A percentile compares a stretch with the other conserved stretches of the same genome.
phyloP scores from a whole-genome alignment of 2,329 filamentous ascomycete genomes.

The Huntiella decipiens region DNA sequence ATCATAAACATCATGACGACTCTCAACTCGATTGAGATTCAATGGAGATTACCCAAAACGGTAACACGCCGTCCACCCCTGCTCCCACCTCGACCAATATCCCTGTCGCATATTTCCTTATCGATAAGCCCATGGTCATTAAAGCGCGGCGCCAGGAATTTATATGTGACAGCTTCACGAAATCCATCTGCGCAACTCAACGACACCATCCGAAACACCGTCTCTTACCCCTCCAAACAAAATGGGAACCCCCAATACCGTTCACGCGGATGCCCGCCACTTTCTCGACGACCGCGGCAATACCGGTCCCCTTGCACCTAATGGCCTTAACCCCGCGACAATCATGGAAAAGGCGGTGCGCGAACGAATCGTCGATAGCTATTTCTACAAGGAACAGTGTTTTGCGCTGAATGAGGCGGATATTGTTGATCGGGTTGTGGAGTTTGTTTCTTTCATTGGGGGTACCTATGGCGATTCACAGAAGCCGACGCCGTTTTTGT shows the following conservation, averaged over 20 bases:
- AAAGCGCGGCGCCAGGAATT: too few relatives aligned
- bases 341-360: conserved; percentile 91
- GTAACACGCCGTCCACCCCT: too few relatives aligned
- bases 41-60: too few relatives aligned
- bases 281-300: conserved; percentile 87
- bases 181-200: too few relatives aligned
- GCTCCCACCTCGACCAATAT: too few relatives aligned
- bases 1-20: too few relatives aligned
- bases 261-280: conserved; percentile 57
- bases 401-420: conserved; percentile 77
- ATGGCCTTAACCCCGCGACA: conserved; percentile 83
- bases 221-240: neutral
- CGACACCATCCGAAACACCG: too few relatives aligned
- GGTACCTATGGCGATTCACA: conserved; percentile 74
- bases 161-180: too few relatives aligned
- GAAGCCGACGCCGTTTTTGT: conserved; percentile 81
- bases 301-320: conserved; percentile 52
- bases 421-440: conserved; percentile 75
- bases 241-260: conserved; percentile 25
- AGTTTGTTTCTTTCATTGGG: conserved; percentile 63
- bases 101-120: too few relatives aligned
- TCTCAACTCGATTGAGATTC: too few relatives aligned
- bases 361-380: conserved; percentile 85
- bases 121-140: too few relatives aligned
- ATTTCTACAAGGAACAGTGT: conserved; percentile 98